Conservation (phyloP, 805 yeast species). For the Lipomyces mesembrius region DNA sequence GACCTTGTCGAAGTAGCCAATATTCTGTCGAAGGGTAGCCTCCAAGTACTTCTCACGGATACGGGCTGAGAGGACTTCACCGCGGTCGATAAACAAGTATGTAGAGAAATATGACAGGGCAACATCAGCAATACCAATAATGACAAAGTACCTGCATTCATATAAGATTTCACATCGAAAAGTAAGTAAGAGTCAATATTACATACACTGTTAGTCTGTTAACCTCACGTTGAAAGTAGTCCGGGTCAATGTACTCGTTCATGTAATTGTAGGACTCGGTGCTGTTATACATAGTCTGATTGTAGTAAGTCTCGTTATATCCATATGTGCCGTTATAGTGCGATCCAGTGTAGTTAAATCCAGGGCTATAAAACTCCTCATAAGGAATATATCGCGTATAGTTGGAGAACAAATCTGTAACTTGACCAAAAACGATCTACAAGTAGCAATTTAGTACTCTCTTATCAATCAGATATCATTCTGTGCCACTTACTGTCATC, state of each 20-base stretch:
- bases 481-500: constrained; percentile 34
- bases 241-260: constrained; percentile 27
- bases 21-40: constrained; percentile 49
- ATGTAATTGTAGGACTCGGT: constrained; percentile 14
- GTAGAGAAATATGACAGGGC: constrained; percentile 44
- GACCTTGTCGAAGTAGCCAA: constrained; percentile 50
- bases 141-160: constrained; percentile 45
- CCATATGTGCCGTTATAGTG: constrained; percentile 20
- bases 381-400: constrained; percentile 35
- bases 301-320: constrained; percentile 18
- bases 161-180: background rate
- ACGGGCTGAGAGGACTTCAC: constrained; percentile 51
- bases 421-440: constrained; percentile 49
- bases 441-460: constrained; percentile 41
- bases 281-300: constrained; percentile 13
- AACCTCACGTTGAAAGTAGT: constrained; percentile 31
- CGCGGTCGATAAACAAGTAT: constrained; percentile 47
- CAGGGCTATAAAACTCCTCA: constrained; percentile 43
- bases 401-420: constrained; percentile 47
- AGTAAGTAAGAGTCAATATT: background rate
- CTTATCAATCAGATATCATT: background rate
- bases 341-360: constrained; percentile 46
- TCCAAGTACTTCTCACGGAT: constrained; percentile 48
- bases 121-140: constrained; percentile 48
- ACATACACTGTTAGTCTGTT: constrained; percentile 37